Evolutionary conservation across 495 filamentous ascomycete genomes (phyloP), one percentile per base, ranked within the genome.

Genomic region (Penicillium antarcticum): DNA sequence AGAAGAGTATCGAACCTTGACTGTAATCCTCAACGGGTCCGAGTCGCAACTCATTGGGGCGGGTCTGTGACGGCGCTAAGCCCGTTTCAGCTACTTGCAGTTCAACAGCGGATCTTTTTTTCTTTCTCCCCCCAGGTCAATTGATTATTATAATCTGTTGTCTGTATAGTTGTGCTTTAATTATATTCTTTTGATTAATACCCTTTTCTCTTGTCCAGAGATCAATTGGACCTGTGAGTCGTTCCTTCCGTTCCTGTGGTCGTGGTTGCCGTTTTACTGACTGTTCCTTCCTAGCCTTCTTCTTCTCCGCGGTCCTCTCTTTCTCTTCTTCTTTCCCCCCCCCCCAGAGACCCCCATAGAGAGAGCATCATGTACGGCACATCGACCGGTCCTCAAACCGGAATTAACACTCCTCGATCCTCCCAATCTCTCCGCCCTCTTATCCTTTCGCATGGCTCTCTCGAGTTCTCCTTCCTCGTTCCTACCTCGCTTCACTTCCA

Each of bases 401-500:
- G 94, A 63, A 89, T 95, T 67, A 91, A 90, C 59, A 97, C 94
- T 48, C 94, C 94, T 58, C 86, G 91, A 64, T 95, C 90, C 26
- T 96, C 92, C 26, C 87, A 91, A 47, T 95, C 91, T 39, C 80
- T 96, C 52, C 86, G 94, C 51, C 91, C 95, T 33, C 83, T 98
- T 49, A 87, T 86, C 57, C 80, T 98, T 59, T 81, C 82, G 42
- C 94, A 98, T 72, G 94, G 94, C 58, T 92, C 89, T 13, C 90
- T 98, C 67, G 94, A 97, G 60, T 87, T 92, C 63, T 90, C 91
- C 36, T 90, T 97, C 71, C 85, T 96, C 53, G 87, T 98, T 53
- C 94, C 94, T 16, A 97, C 95, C 52, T 84, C 84, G 50, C 79
- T 96, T 53, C 94, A 98, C 73, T 98, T 95, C 79, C 91, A 91